Evolutionary conservation across 2,329 filamentous ascomycete genomes (phyloP), one percentile per base, ranked within the genome.

Genomic region (Colletotrichum salicis): DNA sequence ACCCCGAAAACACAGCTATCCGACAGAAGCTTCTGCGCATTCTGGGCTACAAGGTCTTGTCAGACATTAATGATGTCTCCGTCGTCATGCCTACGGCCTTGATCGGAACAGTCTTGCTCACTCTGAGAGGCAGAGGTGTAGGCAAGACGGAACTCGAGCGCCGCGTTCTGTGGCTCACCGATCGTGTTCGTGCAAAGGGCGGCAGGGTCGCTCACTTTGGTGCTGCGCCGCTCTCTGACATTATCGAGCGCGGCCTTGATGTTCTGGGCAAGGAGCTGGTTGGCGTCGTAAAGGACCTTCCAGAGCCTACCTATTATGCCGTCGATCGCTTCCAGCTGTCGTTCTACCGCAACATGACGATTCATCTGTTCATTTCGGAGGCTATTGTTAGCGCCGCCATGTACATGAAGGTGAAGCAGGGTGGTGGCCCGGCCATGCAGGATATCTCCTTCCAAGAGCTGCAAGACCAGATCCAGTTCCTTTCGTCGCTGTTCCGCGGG

Each of bases 311-410:
- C 0, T 98, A 94, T 82, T 97, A 94, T 77, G 96, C 96, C 5
- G 95, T 98, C 51, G 96, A 99, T 80, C 90, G 95, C 64, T 99
- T 99, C 85, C 96, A 99, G 79, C 88, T 99, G 11, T 97, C 95
- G 0, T 99, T 99, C 82, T 99, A 99, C 83, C 92, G 96, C 64
- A 99, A 99, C 82, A 98, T 98, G 96, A 98, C 96, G 0, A 99
- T 99, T 73, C 96, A 99, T 79, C 88, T 99, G 5, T 99, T 99
- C 81, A 96, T 99, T 69, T 93, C 94, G 2, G 95, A 98, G 80
- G 93, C 96, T 0, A 86, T 99, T 5, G 94, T 98, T 27, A 96
- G 94, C 73, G 94, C 92, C 5, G 93, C 93, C 33, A 92, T 99
- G 87, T 99, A 99, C 81, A 96, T 92, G 0, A 90, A 90, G 56